phyloP scores from a whole-genome alignment of 495 filamentous ascomycete species.

The Annulohypoxylon stygium region DNA sequence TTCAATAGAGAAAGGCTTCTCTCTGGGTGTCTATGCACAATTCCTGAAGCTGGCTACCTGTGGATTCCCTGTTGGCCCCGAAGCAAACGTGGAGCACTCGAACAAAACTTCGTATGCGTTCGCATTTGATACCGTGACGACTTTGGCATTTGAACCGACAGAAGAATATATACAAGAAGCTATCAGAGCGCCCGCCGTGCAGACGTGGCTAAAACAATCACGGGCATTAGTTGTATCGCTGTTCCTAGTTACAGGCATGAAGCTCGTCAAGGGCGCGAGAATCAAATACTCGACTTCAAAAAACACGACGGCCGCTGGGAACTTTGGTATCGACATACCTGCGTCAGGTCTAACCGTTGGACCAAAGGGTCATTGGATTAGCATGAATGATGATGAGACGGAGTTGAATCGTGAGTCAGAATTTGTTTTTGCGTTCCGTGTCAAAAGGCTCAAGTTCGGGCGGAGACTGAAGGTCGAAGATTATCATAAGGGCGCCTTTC shows the following conservation, averaged over 20 bases:
- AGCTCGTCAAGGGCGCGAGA: not conserved
- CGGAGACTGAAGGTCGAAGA: not conserved
- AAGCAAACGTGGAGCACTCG: not conserved
- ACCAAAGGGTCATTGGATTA: not conserved
- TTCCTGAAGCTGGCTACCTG: not conserved
- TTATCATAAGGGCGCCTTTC: not conserved
- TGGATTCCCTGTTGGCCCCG: not conserved
- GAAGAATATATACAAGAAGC: not conserved
- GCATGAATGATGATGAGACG: not conserved
- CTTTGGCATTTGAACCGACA: not conserved
- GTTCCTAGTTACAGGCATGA: not conserved
- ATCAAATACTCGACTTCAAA: not conserved
- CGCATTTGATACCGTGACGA: not conserved
- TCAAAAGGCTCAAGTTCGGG: not conserved
- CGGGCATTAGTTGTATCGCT: not conserved
- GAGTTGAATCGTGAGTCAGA: not conserved
- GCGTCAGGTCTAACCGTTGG: not conserved
- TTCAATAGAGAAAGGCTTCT: not conserved
- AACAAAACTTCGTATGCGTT: not conserved
- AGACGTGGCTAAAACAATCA: not conserved
- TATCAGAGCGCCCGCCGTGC: not conserved
- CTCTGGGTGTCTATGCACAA: not conserved
- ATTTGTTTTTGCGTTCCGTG: not conserved
- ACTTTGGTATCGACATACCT: not conserved
- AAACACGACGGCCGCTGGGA: not conserved